These are phyloP conservation scores for Aspergillus leporis DNA, from an alignment of 495 filamentous ascomycete genomes.

Conservation along the genomic window DNA sequence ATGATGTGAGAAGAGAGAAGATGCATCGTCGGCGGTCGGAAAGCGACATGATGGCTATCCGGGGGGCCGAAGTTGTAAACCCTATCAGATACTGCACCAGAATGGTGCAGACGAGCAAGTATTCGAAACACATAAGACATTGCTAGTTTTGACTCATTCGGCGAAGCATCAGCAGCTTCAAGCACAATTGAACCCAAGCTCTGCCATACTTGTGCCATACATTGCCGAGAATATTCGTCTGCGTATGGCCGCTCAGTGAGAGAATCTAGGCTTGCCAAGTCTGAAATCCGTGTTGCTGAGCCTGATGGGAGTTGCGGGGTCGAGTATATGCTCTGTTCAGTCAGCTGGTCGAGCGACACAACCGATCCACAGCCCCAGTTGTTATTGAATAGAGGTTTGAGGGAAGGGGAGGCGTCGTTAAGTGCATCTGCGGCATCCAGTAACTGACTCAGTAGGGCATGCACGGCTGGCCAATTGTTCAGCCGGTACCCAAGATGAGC, in stretches of 20 bases:
- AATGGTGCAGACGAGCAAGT: constrained; percentile 61
- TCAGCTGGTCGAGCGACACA: constrained; percentile 35
- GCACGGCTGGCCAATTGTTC: constrained; percentile 45
- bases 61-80: constrained; percentile 52
- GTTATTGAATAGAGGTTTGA: constrained; percentile 22
- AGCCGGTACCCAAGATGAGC: constrained; percentile 44
- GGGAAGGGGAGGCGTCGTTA: constrained; percentile 12
- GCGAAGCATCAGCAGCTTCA: constrained; percentile 44
- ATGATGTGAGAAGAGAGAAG: constrained; percentile 59
- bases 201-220: constrained; percentile 38
- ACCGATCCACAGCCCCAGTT: constrained; percentile 25
- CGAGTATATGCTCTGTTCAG: constrained; percentile 14
- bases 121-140: constrained; percentile 60
- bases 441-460: constrained; percentile 39
- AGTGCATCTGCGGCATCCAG: constrained; percentile 35
- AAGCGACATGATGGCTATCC: constrained; percentile 33
- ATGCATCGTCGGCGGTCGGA: constrained; percentile 60
- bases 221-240: constrained; percentile 20
- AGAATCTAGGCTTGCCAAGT: constrained; percentile 21
- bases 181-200: constrained; percentile 58
- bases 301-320: not conserved
- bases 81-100: constrained; percentile 55
- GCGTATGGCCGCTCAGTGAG: constrained; percentile 29
- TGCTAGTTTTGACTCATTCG: constrained; percentile 42
- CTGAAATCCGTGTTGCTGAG: constrained; percentile 3